These are phyloP conservation scores for Neoboletus subvelutipes DNA, from an alignment of 768 basidiomycete species.

Conservation along the genomic window DNA sequence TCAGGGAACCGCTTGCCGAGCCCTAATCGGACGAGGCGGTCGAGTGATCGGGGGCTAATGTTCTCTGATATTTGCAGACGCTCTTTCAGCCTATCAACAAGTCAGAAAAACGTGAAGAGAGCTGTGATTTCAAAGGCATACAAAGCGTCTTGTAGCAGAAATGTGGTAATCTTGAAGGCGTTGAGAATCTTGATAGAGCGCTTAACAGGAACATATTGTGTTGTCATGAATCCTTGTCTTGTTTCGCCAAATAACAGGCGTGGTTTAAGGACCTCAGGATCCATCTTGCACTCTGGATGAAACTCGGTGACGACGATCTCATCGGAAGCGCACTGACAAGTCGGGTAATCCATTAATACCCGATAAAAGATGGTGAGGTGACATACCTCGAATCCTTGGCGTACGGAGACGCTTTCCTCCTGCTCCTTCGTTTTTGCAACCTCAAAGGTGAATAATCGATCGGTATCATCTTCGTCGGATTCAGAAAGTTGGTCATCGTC, in stretches of 20 bases:
- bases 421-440: constrained; percentile 58
- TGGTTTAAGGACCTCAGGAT: constrained; percentile 27
- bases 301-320: constrained; percentile 14
- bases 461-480: constrained; percentile 40
- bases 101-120: neutral
- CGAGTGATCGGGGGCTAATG: constrained; percentile 26
- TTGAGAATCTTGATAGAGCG: constrained; percentile 8
- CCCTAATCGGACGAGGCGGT: constrained; percentile 31
- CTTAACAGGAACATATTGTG: constrained; percentile 24
- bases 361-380: neutral
- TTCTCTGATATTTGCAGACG: constrained; percentile 26
- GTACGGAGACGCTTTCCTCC: constrained; percentile 46
- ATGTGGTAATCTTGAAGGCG: constrained; percentile 7
- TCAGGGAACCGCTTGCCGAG: constrained; percentile 31
- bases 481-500: constrained; percentile 25
- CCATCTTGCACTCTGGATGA: constrained; percentile 23
- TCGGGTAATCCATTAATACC: neutral
- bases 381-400: constrained; percentile 48
- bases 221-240: constrained; percentile 40
- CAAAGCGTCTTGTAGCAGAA: constrained; percentile 27
- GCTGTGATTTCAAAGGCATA: neutral
- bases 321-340: constrained; percentile 19
- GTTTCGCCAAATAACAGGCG: constrained; percentile 42
- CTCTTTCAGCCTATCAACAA: constrained; percentile 22
- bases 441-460: constrained; percentile 55